Evolutionary conservation across 2,329 filamentous ascomycete species (phyloP), one percentile per base, ranked within the genome.

Genomic region (Xylariaceae sp.): DNA sequence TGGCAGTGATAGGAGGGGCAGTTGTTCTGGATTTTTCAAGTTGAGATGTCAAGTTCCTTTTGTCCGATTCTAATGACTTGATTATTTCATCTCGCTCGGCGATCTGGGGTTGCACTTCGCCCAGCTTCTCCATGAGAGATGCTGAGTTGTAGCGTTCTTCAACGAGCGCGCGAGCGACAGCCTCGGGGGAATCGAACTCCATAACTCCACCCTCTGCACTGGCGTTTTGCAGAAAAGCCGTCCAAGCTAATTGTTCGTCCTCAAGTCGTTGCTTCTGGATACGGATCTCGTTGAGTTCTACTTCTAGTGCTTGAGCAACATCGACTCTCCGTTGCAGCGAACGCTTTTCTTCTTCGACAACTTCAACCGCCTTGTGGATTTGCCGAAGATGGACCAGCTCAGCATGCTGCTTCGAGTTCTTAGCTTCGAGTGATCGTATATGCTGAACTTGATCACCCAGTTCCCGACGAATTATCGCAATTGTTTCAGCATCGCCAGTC

Each of bases 291-390:
- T 85, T 82, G 11, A 98, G 79, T 69, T 97, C 90, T 24, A 84
- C 80, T 68, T 95, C 87, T 8, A 96, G 69, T 11, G 85, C 81
- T 55, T 91, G 86, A 73, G 94, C 88, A 33, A 89, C 80, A 58
- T 91, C 87, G 1, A 99, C 73, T 69, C 87, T 91, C 28, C 87
- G 86, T 72, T 95, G 89, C 19, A 99, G 77, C 0, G 87, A 85
- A 60, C 91, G 83, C 79, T 98, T 98, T 77, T 99, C 92, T 73
- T 99, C 95, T 71, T 99, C 92, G 0, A 98, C 90, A 2, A 99
- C 85, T 69, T 96, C 91, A 1, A 96, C 88, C n/a, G 90, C 91
- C 75, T 91, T 94, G 72, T 92, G 88, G 3, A 89, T 77, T 64
- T 92, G 90, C 12, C 92, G 88, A 33, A 96, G 82, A 65, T 92